Evolutionary conservation across 305 asterid genomes (phyloP).

Genomic region (Fraxinus greggii): DNA sequence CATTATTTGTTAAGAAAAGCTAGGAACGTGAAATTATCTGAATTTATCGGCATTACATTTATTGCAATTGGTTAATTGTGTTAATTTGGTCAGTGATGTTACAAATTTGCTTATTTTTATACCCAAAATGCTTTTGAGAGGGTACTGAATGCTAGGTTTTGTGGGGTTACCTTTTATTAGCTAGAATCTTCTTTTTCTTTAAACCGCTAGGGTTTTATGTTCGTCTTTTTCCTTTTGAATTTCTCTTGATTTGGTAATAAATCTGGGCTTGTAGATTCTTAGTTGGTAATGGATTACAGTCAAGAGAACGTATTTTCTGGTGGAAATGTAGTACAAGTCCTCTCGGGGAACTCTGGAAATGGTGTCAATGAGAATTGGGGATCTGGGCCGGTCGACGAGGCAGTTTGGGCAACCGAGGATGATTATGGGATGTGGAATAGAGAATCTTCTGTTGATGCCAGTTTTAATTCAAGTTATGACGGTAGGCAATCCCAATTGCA

Average conservation of each 20-base stretch:
- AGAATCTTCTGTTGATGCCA: conserved; percentile 42
- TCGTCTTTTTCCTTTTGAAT: background rate
- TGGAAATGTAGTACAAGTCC: conserved; percentile 56
- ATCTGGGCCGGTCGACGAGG: conserved; percentile 37
- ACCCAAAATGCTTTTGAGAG: background rate
- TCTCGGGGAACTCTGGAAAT: conserved; percentile 44
- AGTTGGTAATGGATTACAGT: conserved; percentile 50
- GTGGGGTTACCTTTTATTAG: conserved; percentile 1
- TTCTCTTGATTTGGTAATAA: conserved; percentile 19
- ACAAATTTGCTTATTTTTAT: background rate
- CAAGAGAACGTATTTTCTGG: conserved; percentile 46
- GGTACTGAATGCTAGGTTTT: conserved; percentile 3
- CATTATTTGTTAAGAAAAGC: background rate
- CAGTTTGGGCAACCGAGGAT: conserved; percentile 87
- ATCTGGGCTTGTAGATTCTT: conserved; percentile 9
- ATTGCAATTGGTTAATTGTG: background rate
- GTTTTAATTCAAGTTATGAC: conserved; percentile 46
- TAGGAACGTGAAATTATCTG: background rate
- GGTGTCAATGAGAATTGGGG: conserved; percentile 48
- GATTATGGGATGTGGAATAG: conserved; percentile 67
- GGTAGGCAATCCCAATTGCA: conserved; percentile 45
- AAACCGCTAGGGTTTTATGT: conserved; percentile 21
- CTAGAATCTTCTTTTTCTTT: background rate
- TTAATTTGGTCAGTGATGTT: background rate
- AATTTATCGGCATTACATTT: background rate